Percentiles rank a stretch among this genome's conserved stretches.
These are phyloP conservation scores for Dictyostelium discoideum DNA, from an alignment of 78 protist species.

Conservation along the genomic window DNA sequence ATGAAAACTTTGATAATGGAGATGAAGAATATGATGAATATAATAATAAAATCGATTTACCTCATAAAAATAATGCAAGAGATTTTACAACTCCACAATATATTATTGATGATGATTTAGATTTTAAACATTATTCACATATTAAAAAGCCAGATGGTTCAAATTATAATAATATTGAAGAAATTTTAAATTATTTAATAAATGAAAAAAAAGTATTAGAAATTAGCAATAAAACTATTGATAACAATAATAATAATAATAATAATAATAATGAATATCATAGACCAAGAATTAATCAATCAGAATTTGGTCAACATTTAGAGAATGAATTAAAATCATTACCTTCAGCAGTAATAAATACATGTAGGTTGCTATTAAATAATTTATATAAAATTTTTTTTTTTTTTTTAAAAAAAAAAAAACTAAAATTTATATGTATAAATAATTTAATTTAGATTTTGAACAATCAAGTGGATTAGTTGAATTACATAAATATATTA, in stretches of 20 bases:
- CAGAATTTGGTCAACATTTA: neutral
- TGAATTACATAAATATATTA: constrained; percentile 43
- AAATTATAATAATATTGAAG: neutral
- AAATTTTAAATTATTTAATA: constrained; percentile 8
- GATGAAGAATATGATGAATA: neutral
- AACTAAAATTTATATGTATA: no score
- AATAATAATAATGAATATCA: neutral
- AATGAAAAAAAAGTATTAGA: constrained; percentile 6
- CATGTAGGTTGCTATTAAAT: constrained; percentile 15
- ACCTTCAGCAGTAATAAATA: constrained; percentile 46
- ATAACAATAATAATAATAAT: neutral
- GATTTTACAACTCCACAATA: neutral
- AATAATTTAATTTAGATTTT: constrained; percentile 12
- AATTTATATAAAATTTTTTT: no score
- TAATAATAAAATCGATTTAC: neutral
- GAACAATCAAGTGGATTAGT: constrained; percentile 51
- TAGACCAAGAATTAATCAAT: neutral
- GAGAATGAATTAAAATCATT: constrained; percentile 52
- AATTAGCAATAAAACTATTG: neutral
- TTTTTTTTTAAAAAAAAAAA: neutral
- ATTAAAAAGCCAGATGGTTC: constrained; percentile 19
- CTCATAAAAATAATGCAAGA: neutral
- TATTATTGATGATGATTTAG: neutral
- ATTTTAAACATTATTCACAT: constrained; percentile 13
- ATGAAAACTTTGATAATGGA: neutral